A percentile compares a stretch with the other conserved stretches of the same genome.
These are phyloP conservation scores for Peronospora destructor DNA, from an alignment of 352 stramenopile species.

Conservation along the genomic window DNA sequence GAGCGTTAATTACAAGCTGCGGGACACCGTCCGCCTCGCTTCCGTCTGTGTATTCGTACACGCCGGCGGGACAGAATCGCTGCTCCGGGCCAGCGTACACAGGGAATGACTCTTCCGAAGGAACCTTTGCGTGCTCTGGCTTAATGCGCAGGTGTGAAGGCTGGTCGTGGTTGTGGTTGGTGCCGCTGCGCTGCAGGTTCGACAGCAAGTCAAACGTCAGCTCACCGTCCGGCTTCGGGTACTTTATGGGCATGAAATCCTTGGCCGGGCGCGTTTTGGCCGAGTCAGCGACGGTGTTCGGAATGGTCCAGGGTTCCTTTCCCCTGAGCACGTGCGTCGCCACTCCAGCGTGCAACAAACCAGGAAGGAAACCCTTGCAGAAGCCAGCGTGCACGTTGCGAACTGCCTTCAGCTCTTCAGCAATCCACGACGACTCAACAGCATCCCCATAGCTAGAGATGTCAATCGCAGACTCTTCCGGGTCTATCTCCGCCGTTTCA, in stretches of 20 bases:
- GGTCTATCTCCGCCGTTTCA: conserved; percentile 66
- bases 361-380: conserved; percentile 89
- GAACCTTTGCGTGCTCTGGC: conserved; percentile 77
- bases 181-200: conserved; percentile 95
- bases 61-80: conserved; percentile 95
- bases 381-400: conserved; percentile 97
- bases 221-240: conserved; percentile 94
- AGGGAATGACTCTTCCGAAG: conserved; percentile 82
- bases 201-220: conserved; percentile 98
- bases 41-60: conserved; percentile 98
- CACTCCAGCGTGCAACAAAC: conserved; percentile 91
- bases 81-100: conserved; percentile 96
- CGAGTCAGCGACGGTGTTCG: conserved; percentile 79
- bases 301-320: conserved; percentile 95
- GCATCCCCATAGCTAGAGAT: conserved; percentile 83
- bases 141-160: conserved; percentile 96
- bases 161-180: conserved; percentile 98
- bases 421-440: conserved; percentile 93
- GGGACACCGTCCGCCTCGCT: conserved; percentile 76
- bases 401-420: conserved; percentile 94
- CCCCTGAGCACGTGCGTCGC: conserved; percentile 91
- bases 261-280: conserved; percentile 89
- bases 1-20: conserved; percentile 97
- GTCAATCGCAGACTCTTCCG: conserved; percentile 47
- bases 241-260: conserved; percentile 90